Evolutionary conservation across 2,329 filamentous ascomycete genomes (phyloP).

Genomic region (Coniochaeta prunicola): DNA sequence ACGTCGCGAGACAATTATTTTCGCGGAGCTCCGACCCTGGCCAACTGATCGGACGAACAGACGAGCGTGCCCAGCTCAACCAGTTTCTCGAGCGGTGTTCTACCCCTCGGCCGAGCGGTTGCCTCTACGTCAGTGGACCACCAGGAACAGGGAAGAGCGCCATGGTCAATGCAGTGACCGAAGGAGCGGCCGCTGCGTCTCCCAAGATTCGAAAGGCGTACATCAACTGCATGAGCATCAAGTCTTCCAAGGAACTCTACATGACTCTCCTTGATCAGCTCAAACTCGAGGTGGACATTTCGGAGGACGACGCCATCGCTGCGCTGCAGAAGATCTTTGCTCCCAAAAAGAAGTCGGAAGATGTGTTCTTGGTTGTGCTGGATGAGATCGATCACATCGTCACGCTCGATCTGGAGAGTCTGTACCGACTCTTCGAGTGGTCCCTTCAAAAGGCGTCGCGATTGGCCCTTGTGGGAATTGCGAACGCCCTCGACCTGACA

Average conservation of each 20-base stretch:
- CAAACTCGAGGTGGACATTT: slow-evolving; percentile 43
- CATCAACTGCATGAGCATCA: slow-evolving; percentile 97
- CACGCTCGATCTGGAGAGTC: slow-evolving; percentile 76
- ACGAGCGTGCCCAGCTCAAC: slow-evolving; percentile 56
- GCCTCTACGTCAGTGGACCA: slow-evolving; percentile 90
- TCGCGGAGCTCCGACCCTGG: slow-evolving; percentile 69
- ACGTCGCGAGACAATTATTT: slow-evolving; percentile 80
- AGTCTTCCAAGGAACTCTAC: slow-evolving; percentile 80
- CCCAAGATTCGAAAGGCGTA: slow-evolving; percentile 60
- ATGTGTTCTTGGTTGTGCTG: slow-evolving; percentile 74
- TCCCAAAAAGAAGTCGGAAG: slow-evolving; percentile 45
- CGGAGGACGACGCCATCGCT: slow-evolving; percentile 60
- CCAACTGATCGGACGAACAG: slow-evolving; percentile 70
- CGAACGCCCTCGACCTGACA: slow-evolving; percentile 91
- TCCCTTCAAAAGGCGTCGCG: slow-evolving; percentile 74
- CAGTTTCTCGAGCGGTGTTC: slow-evolving; percentile 62
- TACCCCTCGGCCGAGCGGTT: slow-evolving; percentile 59
- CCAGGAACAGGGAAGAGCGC: slow-evolving; percentile 97
- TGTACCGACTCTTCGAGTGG: slow-evolving; percentile 97
- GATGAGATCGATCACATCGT: slow-evolving; percentile 95
- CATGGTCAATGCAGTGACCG: slow-evolving; percentile 74
- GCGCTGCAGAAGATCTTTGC: slow-evolving; percentile 66
- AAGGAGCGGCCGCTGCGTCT: slow-evolving; percentile 42
- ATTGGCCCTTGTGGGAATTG: slow-evolving; percentile 83
- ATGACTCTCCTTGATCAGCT: slow-evolving; percentile 67